Conservation (phyloP, 768 basidiomycete genomes). For the Exidia glandulosa region DNA sequence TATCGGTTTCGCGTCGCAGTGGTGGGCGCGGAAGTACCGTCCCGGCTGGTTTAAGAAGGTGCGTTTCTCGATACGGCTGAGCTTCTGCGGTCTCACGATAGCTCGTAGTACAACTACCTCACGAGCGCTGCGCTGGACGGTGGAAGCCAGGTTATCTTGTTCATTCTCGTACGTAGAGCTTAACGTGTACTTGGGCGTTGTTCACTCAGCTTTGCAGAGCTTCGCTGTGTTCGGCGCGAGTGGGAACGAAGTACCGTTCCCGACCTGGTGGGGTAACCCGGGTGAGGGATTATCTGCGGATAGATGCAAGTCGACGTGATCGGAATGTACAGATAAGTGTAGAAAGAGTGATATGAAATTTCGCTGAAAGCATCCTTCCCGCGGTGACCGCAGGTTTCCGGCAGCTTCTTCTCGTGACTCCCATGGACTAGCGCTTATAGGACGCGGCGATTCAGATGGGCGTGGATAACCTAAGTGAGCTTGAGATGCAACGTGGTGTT, state of each 20-base stretch:
- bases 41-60: constrained; percentile 40
- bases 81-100: neutral
- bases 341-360: too few species aligned
- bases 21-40: constrained; percentile 33
- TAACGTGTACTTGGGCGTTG: neutral
- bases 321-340: too few species aligned
- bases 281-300: constrained; percentile 11
- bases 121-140: constrained; percentile 40
- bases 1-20: constrained; percentile 38
- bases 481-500: too few species aligned
- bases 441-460: too few species aligned
- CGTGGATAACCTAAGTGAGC: too few species aligned
- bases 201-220: constrained; percentile 6
- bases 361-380: too few species aligned
- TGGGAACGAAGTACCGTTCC: constrained; percentile 31
- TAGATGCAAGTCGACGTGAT: constrained; percentile 9
- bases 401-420: too few species aligned
- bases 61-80: constrained; percentile 3
- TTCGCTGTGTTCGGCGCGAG: constrained; percentile 31
- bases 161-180: constrained; percentile 31
- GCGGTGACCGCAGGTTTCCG: too few species aligned
- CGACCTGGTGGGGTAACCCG: constrained; percentile 33
- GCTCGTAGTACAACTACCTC: constrained; percentile 31
- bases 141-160: constrained; percentile 36
- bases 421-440: too few species aligned